Conservation (phyloP, 2,329 filamentous ascomycete genomes). For the Fusarium marasasianum region DNA sequence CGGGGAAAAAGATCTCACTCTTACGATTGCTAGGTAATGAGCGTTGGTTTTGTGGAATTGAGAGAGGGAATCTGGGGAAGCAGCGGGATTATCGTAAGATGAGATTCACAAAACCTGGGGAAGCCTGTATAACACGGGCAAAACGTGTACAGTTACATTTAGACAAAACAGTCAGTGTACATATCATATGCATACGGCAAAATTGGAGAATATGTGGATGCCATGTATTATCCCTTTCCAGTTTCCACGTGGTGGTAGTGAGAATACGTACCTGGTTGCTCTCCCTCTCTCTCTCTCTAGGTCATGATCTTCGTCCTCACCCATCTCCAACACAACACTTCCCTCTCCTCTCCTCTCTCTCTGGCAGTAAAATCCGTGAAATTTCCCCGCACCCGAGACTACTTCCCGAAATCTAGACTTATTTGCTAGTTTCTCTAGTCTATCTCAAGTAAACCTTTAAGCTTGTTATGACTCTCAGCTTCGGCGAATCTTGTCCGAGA, state of each 20-base stretch:
- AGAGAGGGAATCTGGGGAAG: not conserved
- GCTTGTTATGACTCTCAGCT: not conserved
- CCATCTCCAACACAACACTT: constrained; percentile 19
- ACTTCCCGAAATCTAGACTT: not conserved
- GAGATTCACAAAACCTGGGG: constrained; percentile 22
- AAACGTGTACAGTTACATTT: not conserved
- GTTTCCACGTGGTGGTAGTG: constrained; percentile 15
- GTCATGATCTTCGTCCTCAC: constrained; percentile 17
- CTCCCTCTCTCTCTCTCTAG: not conserved
- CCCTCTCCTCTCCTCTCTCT: not conserved
- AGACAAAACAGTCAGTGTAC: not conserved
- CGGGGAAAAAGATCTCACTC: constrained; percentile 24
- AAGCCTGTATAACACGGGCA: constrained; percentile 11
- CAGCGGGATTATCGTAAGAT: constrained; percentile 7
- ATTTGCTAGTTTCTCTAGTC: not conserved
- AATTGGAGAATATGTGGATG: constrained; percentile 16
- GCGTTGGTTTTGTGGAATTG: constrained; percentile 18
- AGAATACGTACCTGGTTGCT: not conserved
- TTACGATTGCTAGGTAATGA: constrained; percentile 30
- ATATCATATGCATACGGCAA: not conserved
- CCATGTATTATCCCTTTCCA: constrained; percentile 1
- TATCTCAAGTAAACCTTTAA: not conserved
- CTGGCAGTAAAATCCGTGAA: not conserved
- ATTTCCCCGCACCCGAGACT: constrained; percentile 22
- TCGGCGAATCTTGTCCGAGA: not conserved